Evolutionary conservation across 2,329 filamentous ascomycete species (phyloP), one percentile per base, ranked within the genome.

Genomic region (Pestalotiopsis sp.): DNA sequence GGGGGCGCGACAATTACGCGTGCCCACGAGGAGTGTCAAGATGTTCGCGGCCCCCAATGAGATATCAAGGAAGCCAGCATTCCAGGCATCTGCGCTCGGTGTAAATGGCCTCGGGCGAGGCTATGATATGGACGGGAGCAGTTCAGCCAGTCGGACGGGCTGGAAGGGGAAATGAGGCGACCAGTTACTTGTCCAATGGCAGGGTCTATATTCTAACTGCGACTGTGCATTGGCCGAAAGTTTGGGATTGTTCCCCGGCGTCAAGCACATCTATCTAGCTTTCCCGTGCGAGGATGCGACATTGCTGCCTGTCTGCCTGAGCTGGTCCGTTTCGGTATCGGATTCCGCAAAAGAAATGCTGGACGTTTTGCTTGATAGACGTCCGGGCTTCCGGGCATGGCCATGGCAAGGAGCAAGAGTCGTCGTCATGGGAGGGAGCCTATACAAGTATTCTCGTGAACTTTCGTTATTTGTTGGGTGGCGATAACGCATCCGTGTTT

Each of bases 391-490:
- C 59, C 25, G n/a, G 17, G 12, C 9, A 39, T 20, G 9, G 17
- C 17, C n/a, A 36, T 36, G 31, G 13, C 17, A 39, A 41, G 27
- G 3, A 3, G 9, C n/a, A 62, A n/a, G 17, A 36, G 59, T 62
- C 59, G 59, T 62, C 59, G 59, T 62, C 59, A 20, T 62, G 25
- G 31, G 25, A 62, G 59, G 59, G n/a, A 20, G 59, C 59, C 59
- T 62, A 36, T 20, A n/a, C 31, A 27, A 41, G 36, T 59, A 23
- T 13, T 36, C 14, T 20, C 27, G 4, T 62, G 59, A 62, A 62
- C 55, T 25, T 59, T 59, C 6, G 45, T 52, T 23, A 3, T 52
- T n/a, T 52, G 17, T 52, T 52, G 9, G 31, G 59, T 62, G 59
- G 59, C 59, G 31, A 62, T 62, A 36, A 5, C n/a, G 27, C 11